Evolutionary conservation across 2,329 filamentous ascomycete species (phyloP).

Genomic region (Aphanocladium album): DNA sequence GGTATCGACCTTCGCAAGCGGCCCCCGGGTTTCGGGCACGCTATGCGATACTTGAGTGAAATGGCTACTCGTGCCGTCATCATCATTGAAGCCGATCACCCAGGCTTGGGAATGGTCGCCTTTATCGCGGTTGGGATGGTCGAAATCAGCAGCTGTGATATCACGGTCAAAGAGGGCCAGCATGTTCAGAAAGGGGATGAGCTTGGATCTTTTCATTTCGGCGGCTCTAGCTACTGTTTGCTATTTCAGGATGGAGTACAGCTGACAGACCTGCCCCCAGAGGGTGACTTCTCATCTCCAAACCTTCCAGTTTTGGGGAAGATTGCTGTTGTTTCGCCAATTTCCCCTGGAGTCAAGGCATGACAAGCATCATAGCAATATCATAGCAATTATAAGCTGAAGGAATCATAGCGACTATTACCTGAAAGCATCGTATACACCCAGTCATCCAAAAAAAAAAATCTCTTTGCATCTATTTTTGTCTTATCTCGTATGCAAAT

Average conservation of each 20-base stretch:
- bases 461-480: no score
- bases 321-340: slow-evolving; percentile 22
- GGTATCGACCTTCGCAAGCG: slow-evolving; percentile 26
- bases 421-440: no score
- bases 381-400: no score
- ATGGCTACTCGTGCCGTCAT: slow-evolving; percentile 67
- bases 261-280: slow-evolving; percentile 33
- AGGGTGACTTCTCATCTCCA: background rate
- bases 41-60: slow-evolving; percentile 62
- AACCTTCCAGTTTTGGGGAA: slow-evolving; percentile 32
- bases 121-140: slow-evolving; percentile 72
- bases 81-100: slow-evolving; percentile 65
- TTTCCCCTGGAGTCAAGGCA: background rate
- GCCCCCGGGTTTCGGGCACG: slow-evolving; percentile 38
- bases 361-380: background rate
- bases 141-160: slow-evolving; percentile 69
- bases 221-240: slow-evolving; percentile 66
- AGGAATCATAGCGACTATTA: no score
- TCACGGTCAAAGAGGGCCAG: slow-evolving; percentile 62
- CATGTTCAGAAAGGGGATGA: slow-evolving; percentile 64
- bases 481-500: no score
- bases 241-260: slow-evolving; percentile 57
- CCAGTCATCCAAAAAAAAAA: no score
- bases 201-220: slow-evolving; percentile 75
- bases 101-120: slow-evolving; percentile 61